These are phyloP conservation scores for Umbelopsis sp. DNA, from an alignment of 371 early-diverging fungal species.

Conservation along the genomic window DNA sequence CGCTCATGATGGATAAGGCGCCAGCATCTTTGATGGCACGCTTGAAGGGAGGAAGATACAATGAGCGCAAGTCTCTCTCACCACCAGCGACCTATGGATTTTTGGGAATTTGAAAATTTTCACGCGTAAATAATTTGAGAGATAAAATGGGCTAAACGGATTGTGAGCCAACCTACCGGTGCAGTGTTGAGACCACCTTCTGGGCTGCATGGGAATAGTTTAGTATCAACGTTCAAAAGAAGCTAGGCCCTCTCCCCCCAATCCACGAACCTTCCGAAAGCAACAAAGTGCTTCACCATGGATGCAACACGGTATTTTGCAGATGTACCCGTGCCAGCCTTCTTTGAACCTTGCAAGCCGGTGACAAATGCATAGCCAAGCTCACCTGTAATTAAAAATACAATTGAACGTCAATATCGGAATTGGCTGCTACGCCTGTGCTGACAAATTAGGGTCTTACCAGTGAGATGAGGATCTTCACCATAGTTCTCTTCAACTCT, in stretches of 20 bases:
- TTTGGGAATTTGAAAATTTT: not conserved
- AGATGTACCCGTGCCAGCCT: conserved; percentile 16
- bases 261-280: conserved; percentile 25
- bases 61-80: conserved; percentile 28
- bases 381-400: not conserved
- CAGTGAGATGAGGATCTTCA: conserved; percentile 28
- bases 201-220: not conserved
- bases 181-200: conserved; percentile 28
- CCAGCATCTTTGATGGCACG: conserved; percentile 28
- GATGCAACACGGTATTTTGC: conserved; percentile 26
- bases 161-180: conserved; percentile 16
- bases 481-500: conserved; percentile 31
- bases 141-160: not conserved
- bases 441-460: not conserved
- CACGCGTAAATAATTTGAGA: not conserved
- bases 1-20: conserved; percentile 29
- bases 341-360: conserved; percentile 22
- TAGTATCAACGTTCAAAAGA: not conserved
- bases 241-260: not conserved
- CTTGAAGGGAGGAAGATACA: conserved; percentile 30
- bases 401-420: too few relatives aligned
- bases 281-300: conserved; percentile 35
- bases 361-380: conserved; percentile 27
- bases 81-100: conserved; percentile 24
- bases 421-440: too few relatives aligned